Conservation (phyloP, 805 yeast species). For the Danielia oregonensis region DNA sequence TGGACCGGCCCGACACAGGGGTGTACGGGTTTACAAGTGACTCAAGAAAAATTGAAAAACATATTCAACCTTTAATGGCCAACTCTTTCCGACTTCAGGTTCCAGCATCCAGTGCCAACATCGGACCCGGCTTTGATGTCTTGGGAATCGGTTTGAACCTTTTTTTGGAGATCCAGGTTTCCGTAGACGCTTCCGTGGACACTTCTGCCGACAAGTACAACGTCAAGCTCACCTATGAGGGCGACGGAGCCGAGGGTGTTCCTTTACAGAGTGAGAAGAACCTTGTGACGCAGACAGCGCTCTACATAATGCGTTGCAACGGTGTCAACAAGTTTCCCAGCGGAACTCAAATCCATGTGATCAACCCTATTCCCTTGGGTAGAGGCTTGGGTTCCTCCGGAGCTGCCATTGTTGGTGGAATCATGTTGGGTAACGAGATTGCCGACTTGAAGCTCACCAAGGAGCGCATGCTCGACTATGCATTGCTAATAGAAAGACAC, state of each 20-base stretch:
- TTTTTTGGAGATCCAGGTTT: conserved; percentile 66
- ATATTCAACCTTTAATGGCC: conserved; percentile 25
- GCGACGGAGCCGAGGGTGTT: conserved; percentile 78
- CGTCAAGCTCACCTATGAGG: conserved; percentile 66
- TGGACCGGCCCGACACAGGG: no score
- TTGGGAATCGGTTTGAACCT: conserved; percentile 85
- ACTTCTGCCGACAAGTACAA: conserved; percentile 61
- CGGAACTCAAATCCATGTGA: conserved; percentile 77
- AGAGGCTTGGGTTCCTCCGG: conserved; percentile 97
- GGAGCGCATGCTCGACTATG: conserved; percentile 85
- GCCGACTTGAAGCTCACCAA: conserved; percentile 71
- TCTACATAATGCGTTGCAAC: conserved; percentile 85
- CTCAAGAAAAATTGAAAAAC: background rate
- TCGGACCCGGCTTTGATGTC: conserved; percentile 98
- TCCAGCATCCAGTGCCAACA: conserved; percentile 97
- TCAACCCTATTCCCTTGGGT: conserved; percentile 92
- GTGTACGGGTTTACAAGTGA: conserved; percentile 4
- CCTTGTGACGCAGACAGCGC: conserved; percentile 87
- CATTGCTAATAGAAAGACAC: conserved; percentile 95
- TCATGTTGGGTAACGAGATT: conserved; percentile 79
- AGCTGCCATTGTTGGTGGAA: conserved; percentile 98
- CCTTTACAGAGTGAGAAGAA: conserved; percentile 77
- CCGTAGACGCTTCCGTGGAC: conserved; percentile 48
- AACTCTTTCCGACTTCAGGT: conserved; percentile 63
- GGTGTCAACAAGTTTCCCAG: conserved; percentile 71